Evolutionary conservation across 805 yeast genomes (phyloP), one percentile per base, ranked within the genome.

Genomic region (Saccharomycopsis oosterbeekiorum): DNA sequence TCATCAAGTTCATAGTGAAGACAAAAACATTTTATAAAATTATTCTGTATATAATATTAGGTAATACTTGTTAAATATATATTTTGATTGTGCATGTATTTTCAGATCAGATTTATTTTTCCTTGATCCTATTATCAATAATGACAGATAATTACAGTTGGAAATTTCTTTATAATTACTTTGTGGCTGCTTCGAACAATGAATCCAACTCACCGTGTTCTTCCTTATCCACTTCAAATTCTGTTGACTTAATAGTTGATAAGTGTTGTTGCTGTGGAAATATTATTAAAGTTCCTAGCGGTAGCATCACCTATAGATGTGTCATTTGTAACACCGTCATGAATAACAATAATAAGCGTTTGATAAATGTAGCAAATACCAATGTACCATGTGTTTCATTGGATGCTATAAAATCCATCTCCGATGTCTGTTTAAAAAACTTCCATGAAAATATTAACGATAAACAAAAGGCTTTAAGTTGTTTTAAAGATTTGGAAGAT

Each of bases 401-500:
- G 59, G 64, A 61, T 1, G 62, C 70, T 17, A 70, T 80, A 37
- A 73, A 73, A 55, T 61, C 63, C n/a, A 54, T 74, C 39, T 73
- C 76, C 2, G 74, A 74, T 39, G 61, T 67, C 29, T 77, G 82
- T 62, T 67, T 75, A 21, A 51, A 54, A 2, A 57, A 65, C 10
- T 69, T 68, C 19, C 43, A 58, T 14, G 39, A 56, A 39, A 54
- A 61, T 14, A 40, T n/a, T 26, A 41, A 51, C 19, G 34, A 59
- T 10, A 40, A 59, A 12, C 60, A 60, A 42, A 62, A 58, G 57
- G 60, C 53, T 19, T 43, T 59, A 59, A 70, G 67, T 12, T 67
- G 75, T 1, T 80, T 80, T 68, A 76, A 74, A 55, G 84, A 86
- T 0, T 71, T 88, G 24, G 84, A 82, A 51, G 70, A 68, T 1